Evolutionary conservation across 176 grass and related monocot species (phyloP).

Genomic region (Triticum turgidum): DNA sequence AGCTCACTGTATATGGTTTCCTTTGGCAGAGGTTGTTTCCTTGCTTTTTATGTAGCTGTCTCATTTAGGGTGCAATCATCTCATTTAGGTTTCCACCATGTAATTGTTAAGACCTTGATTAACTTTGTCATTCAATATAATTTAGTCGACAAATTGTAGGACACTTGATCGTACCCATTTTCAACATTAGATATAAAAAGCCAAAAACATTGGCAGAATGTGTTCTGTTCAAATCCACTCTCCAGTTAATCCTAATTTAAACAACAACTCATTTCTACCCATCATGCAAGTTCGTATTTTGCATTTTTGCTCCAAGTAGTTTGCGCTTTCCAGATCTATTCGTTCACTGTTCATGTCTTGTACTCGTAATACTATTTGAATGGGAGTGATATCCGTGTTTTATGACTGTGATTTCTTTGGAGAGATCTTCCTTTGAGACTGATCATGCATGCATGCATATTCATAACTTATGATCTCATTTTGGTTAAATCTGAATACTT

Average conservation of each 20-base stretch:
- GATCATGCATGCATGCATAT: conserved; percentile 1
- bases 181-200: background rate
- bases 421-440: background rate
- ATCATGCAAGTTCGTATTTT: background rate
- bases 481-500: background rate
- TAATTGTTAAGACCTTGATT: background rate
- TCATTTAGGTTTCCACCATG: background rate
- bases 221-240: background rate
- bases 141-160: background rate
- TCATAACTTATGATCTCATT: background rate
- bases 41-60: background rate
- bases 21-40: background rate
- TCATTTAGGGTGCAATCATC: background rate
- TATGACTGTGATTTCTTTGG: background rate
- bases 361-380: background rate
- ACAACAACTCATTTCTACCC: background rate
- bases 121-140: background rate
- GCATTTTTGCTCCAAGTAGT: background rate
- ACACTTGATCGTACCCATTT: background rate
- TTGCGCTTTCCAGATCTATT: background rate
- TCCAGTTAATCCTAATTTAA: background rate
- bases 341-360: background rate
- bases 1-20: conserved; percentile 21
- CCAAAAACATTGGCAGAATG: background rate
- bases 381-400: background rate